Conservation (phyloP, 2,329 filamentous ascomycete species). For the Hypoxylon sp. region DNA sequence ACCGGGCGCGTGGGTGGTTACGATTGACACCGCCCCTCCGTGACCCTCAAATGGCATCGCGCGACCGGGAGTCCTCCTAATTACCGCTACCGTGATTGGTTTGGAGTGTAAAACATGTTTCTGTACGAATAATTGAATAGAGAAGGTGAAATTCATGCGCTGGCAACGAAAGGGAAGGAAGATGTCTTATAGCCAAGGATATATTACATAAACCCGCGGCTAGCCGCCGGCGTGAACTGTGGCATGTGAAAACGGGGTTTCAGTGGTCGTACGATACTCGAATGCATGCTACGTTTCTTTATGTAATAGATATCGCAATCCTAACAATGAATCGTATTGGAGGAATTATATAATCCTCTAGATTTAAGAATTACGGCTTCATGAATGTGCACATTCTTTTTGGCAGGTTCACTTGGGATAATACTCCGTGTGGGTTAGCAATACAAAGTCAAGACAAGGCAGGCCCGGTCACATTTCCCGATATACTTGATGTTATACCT, state of each 20-base stretch:
- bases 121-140: neutral
- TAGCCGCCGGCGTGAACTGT: neutral
- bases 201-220: neutral
- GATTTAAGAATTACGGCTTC: neutral
- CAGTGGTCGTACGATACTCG: neutral
- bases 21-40: slow-evolving; percentile 7
- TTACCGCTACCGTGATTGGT: neutral
- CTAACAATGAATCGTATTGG: neutral
- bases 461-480: neutral
- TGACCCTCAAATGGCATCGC: neutral
- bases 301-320: neutral
- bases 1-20: slow-evolving; percentile 3
- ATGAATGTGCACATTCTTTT: neutral
- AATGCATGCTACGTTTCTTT: neutral
- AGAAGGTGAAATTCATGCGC: slow-evolving; percentile 10
- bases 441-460: neutral
- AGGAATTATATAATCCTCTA: neutral
- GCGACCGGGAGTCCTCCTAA: neutral
- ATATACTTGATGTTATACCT: neutral
- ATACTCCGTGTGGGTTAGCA: neutral
- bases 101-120: neutral
- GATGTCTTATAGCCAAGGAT: neutral
- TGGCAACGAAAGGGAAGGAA: slow-evolving; percentile 4
- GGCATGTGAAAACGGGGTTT: slow-evolving; percentile 10
- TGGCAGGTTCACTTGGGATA: neutral